Percentiles rank a stretch among this genome's conserved stretches.
These are phyloP conservation scores for Coemansia sp. DNA, from an alignment of 192 early-diverging fungal genomes.

Conservation along the genomic window DNA sequence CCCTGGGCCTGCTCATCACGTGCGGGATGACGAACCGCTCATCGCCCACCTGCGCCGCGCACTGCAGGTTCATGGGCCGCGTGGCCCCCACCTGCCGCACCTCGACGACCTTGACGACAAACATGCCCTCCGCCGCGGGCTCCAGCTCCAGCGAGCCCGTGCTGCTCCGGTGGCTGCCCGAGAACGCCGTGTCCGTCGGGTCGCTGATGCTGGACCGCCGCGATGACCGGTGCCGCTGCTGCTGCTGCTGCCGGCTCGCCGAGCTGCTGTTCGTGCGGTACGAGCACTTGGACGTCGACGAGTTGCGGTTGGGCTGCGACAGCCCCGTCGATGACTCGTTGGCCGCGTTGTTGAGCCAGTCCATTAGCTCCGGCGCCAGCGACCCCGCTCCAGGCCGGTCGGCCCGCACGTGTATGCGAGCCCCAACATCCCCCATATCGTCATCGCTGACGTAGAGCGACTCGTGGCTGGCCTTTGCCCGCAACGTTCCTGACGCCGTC, in stretches of 20 bases:
- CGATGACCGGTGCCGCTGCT: constrained; percentile 21
- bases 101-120: constrained; percentile 49
- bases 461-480: constrained; percentile 52
- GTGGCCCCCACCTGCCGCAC: constrained; percentile 37
- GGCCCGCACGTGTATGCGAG: constrained; percentile 44
- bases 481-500: constrained; percentile 37
- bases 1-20: constrained; percentile 29
- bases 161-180: neutral
- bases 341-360: constrained; percentile 47
- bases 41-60: constrained; percentile 45
- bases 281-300: constrained; percentile 39
- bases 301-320: constrained; percentile 28
- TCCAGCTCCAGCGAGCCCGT: neutral
- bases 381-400: constrained; percentile 1
- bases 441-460: constrained; percentile 39
- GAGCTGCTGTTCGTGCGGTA: constrained; percentile 53
- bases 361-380: constrained; percentile 43
- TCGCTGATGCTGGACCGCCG: constrained; percentile 32
- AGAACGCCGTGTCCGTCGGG: neutral
- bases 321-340: constrained; percentile 33
- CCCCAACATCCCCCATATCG: neutral
- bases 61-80: constrained; percentile 50
- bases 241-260: constrained; percentile 36
- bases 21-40: constrained; percentile 50
- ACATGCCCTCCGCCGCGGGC: constrained; percentile 22